phyloP scores from a whole-genome alignment of 2,329 filamentous ascomycete species.

The Didymella exigua region DNA sequence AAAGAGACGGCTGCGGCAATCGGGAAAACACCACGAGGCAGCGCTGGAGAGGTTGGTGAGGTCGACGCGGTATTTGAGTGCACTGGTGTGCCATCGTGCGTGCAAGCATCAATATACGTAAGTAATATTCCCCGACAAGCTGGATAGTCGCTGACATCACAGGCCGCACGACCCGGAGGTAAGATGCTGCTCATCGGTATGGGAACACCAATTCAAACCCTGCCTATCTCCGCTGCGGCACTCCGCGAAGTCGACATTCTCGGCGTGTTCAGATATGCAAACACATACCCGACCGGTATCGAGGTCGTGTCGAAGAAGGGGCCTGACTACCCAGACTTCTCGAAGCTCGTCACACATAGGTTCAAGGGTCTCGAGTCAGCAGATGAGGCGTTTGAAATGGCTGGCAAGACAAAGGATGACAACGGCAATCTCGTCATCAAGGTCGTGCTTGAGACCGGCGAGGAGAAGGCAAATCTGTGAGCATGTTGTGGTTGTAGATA shows the following conservation, averaged over 20 bases:
- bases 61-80: slow-evolving; percentile 77
- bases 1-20: slow-evolving; percentile 56
- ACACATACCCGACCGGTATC: slow-evolving; percentile 76
- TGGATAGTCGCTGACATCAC: slow-evolving; percentile 5
- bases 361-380: slow-evolving; percentile 69
- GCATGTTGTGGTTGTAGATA: not conserved
- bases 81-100: slow-evolving; percentile 75
- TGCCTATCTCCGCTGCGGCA: slow-evolving; percentile 74
- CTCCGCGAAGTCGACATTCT: slow-evolving; percentile 77
- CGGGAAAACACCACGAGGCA: slow-evolving; percentile 45
- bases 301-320: slow-evolving; percentile 58
- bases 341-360: slow-evolving; percentile 75
- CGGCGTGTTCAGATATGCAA: slow-evolving; percentile 79
- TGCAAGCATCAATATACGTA: slow-evolving; percentile 75
- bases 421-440: slow-evolving; percentile 73
- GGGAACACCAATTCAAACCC: slow-evolving; percentile 76
- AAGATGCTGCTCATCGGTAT: slow-evolving; percentile 79
- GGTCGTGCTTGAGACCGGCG: slow-evolving; percentile 62
- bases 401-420: slow-evolving; percentile 69
- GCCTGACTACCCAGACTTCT: slow-evolving; percentile 64
- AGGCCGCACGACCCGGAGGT: slow-evolving; percentile 69
- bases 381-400: slow-evolving; percentile 71
- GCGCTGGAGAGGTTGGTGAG: slow-evolving; percentile 53
- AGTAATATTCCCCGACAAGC: slow-evolving; percentile 19
- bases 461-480: slow-evolving; percentile 30